Evolutionary conservation across 2,329 filamentous ascomycete genomes (phyloP).

Genomic region (Penicillium sp.): DNA sequence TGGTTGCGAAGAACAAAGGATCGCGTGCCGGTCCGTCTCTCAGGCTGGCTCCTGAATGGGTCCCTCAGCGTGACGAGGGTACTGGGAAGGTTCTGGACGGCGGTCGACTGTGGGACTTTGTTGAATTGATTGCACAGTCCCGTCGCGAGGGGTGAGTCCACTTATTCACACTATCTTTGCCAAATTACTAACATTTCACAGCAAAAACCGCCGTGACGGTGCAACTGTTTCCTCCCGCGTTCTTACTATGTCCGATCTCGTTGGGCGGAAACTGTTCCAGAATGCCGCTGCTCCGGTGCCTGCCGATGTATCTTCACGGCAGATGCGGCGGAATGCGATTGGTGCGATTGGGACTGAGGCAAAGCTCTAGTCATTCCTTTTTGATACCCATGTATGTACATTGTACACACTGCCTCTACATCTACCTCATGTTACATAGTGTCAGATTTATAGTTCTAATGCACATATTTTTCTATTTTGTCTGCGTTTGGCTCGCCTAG

Average conservation of each 20-base stretch:
- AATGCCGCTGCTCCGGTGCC: slow-evolving; percentile 28
- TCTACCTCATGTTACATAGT: background rate
- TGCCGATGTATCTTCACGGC: slow-evolving; percentile 33
- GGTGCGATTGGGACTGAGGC: slow-evolving; percentile 35
- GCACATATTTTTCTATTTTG: background rate
- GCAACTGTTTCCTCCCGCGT: slow-evolving; percentile 83
- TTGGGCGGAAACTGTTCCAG: slow-evolving; percentile 67
- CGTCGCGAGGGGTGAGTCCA: slow-evolving; percentile 68
- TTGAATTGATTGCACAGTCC: slow-evolving; percentile 77
- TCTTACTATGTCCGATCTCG: slow-evolving; percentile 68
- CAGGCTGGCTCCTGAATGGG: slow-evolving; percentile 71
- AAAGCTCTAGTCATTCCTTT: slow-evolving; percentile 24
- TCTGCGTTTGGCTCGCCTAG: background rate
- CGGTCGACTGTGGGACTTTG: slow-evolving; percentile 87
- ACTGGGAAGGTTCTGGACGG: slow-evolving; percentile 63
- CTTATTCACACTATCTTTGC: background rate
- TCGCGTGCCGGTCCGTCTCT: slow-evolving; percentile 45
- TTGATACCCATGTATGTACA: slow-evolving; percentile 2
- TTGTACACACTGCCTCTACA: background rate
- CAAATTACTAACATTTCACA: slow-evolving; percentile 12
- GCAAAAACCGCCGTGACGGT: slow-evolving; percentile 90
- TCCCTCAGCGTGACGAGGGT: slow-evolving; percentile 60
- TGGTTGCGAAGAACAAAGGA: slow-evolving; percentile 67
- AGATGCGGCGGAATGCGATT: slow-evolving; percentile 38
- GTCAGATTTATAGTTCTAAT: background rate